Evolutionary conservation across 345 rosid species (phyloP), one percentile per base, ranked within the genome.

Genomic region (Orychophragmus violaceus): DNA sequence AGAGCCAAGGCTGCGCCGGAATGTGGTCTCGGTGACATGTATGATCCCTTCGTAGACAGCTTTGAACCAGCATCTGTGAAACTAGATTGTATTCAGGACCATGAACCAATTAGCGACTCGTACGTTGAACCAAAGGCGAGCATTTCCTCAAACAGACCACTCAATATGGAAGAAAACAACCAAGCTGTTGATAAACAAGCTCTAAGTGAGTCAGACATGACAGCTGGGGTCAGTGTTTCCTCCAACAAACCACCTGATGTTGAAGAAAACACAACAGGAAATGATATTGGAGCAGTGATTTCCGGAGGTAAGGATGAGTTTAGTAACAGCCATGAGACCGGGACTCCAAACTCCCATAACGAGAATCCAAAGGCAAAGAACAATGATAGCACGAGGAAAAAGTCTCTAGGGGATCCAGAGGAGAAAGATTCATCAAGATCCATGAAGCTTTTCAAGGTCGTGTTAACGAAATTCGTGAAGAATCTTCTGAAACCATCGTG

Each of bases 41-140:
- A 92, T 77, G 98, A 92, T 78, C 98, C 98, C 2, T 80, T 89
- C 48, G 74, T 89, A 39, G 98, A 92, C 81, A 84, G 95, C 74
- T 72, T 87, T 57, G 95, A 89, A 70, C 89, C 92, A 54, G 62
- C 76, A 11, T 71, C 83, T 64, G 74, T 78, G 50, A 79, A 78
- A 68, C 49, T 49, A 41, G 81, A 76, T 66, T 39, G 70, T 70
- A 57, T 58, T 28, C 77, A 74, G 32, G 82, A 79, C 60, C 64
- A 66, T 72, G 93, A 79, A 78, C 70, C 81, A 46, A 56, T 72
- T 5, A 62, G 67, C 39, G 77, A 74, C 61, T 77, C 83, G 28
- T 79, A 72, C 60, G 57, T 29, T 56, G 68, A 14, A 59, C 71
- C 66, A 0, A 72, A 72, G 48, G 56, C 45, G 23, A 73, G 66